phyloP scores from a whole-genome alignment of 2,329 filamentous ascomycete species.

The Fusarium veterinarium region DNA sequence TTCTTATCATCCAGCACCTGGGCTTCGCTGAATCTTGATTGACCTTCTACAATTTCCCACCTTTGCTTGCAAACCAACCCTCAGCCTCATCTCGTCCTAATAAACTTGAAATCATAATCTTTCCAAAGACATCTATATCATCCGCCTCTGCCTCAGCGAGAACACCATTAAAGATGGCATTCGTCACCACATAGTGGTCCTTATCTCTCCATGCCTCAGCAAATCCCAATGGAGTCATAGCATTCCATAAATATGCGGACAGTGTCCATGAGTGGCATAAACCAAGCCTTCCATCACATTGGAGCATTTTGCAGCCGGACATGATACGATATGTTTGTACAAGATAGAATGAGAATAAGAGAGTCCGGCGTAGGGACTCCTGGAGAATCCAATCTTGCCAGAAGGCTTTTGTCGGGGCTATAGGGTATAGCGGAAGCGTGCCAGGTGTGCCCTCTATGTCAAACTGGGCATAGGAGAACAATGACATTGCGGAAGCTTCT shows the following conservation, averaged over 20 bases:
- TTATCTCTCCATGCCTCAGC: slow-evolving; percentile 52
- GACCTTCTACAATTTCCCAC: slow-evolving; percentile 22
- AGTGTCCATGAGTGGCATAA: slow-evolving; percentile 54
- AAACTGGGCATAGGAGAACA: slow-evolving; percentile 50
- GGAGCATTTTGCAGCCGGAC: slow-evolving; percentile 38
- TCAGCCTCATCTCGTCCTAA: slow-evolving; percentile 50
- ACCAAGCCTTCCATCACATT: slow-evolving; percentile 47
- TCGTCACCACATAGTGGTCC: slow-evolving; percentile 51
- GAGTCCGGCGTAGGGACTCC: slow-evolving; percentile 65
- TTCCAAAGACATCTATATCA: slow-evolving; percentile 58
- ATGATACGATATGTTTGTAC: slow-evolving; percentile 52
- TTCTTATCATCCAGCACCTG: background rate
- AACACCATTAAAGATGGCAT: slow-evolving; percentile 43
- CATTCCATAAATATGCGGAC: slow-evolving; percentile 54
- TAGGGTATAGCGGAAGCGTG: slow-evolving; percentile 48
- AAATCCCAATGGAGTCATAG: slow-evolving; percentile 52
- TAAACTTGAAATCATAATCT: slow-evolving; percentile 48
- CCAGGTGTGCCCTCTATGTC: slow-evolving; percentile 32
- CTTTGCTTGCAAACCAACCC: slow-evolving; percentile 48
- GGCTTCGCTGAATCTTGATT: background rate
- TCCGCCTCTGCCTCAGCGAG: slow-evolving; percentile 54
- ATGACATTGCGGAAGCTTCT: slow-evolving; percentile 48
- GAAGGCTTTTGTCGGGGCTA: slow-evolving; percentile 56
- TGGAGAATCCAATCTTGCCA: slow-evolving; percentile 65
- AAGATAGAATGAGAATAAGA: slow-evolving; percentile 61